A percentile compares a stretch with the other conserved stretches of the same genome.
These are phyloP conservation scores for Suhomyces sp. DNA, from an alignment of 805 yeast genomes.

Conservation along the genomic window DNA sequence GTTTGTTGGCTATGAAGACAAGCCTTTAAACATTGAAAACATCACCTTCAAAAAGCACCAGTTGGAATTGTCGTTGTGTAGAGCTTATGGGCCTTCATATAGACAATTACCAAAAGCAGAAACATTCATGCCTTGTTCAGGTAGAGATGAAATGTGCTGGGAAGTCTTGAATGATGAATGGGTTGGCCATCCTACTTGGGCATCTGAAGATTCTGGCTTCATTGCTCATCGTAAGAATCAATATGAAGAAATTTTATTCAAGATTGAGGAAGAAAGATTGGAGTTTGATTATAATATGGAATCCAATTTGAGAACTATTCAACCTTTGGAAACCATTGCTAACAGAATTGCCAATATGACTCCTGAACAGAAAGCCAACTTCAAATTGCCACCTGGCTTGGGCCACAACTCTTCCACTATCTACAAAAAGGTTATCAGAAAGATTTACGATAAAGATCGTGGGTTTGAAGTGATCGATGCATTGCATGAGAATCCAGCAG, in stretches of 20 bases:
- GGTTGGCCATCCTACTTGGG: constrained; percentile 99
- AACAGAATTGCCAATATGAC: constrained; percentile 92
- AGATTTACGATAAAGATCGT: constrained; percentile 89
- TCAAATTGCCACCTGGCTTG: constrained; percentile 87
- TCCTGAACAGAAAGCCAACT: constrained; percentile 78
- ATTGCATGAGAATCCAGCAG: constrained; percentile 89
- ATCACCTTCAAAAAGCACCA: constrained; percentile 87
- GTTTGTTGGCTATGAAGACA: constrained; percentile 85
- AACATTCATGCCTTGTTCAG: constrained; percentile 95
- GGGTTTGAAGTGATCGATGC: constrained; percentile 97
- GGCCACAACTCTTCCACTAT: constrained; percentile 91
- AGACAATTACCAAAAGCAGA: constrained; percentile 90
- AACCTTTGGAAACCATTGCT: constrained; percentile 91
- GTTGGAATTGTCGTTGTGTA: constrained; percentile 83
- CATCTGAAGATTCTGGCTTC: constrained; percentile 97
- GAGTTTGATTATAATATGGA: constrained; percentile 97
- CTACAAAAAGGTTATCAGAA: constrained; percentile 88
- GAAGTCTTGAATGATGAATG: constrained; percentile 97
- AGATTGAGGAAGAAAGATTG: constrained; percentile 97
- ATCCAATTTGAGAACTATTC: constrained; percentile 90
- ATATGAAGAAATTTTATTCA: constrained; percentile 91
- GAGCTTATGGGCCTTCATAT: constrained; percentile 94
- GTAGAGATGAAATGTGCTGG: constrained; percentile 99
- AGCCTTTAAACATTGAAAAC: constrained; percentile 84
- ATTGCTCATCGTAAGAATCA: constrained; percentile 98